Percentiles rank a stretch among this genome's conserved stretches.
Evolutionary conservation across 495 filamentous ascomycete genomes (phyloP).

Genomic region (Bacidia gigantensis): DNA sequence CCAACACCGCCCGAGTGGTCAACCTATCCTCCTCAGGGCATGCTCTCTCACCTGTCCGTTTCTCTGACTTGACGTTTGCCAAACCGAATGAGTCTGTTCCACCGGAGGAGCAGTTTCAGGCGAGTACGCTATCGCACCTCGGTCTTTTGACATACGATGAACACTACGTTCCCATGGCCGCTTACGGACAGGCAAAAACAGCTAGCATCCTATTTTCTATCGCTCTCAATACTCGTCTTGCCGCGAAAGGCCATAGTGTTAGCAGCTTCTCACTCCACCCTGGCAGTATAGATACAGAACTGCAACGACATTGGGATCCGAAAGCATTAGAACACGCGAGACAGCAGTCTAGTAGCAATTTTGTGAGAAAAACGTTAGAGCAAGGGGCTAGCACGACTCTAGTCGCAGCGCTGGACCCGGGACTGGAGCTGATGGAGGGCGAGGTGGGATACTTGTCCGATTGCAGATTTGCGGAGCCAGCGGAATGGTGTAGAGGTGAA

Average conservation of each 20-base stretch:
- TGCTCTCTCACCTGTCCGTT: slow-evolving; percentile 29
- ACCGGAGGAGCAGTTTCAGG: not conserved
- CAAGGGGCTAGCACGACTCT: slow-evolving; percentile 44
- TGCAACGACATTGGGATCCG: slow-evolving; percentile 25
- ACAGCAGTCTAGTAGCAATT: not conserved
- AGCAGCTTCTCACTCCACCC: slow-evolving; percentile 17
- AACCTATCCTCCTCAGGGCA: slow-evolving; percentile 28
- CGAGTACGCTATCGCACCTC: slow-evolving; percentile 5
- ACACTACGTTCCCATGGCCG: slow-evolving; percentile 36
- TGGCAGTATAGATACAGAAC: not conserved
- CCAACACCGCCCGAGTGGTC: slow-evolving; percentile 15
- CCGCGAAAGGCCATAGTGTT: slow-evolving; percentile 23
- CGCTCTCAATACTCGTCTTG: slow-evolving; percentile 26
- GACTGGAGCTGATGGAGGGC: slow-evolving; percentile 28
- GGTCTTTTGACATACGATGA: slow-evolving; percentile 27
- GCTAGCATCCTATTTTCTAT: slow-evolving; percentile 26
- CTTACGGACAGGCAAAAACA: slow-evolving; percentile 46
- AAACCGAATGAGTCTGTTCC: not conserved
- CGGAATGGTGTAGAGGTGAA: not conserved
- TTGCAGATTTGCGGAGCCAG: not conserved
- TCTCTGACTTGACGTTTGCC: slow-evolving; percentile 39
- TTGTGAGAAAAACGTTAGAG: slow-evolving; percentile 28
- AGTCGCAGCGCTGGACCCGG: slow-evolving; percentile 43
- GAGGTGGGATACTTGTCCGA: not conserved
- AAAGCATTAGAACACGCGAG: not conserved